Percentiles rank a stretch among this genome's conserved stretches.
Conservation (phyloP, 495 filamentous ascomycete species). For the Daldinia concentrica region DNA sequence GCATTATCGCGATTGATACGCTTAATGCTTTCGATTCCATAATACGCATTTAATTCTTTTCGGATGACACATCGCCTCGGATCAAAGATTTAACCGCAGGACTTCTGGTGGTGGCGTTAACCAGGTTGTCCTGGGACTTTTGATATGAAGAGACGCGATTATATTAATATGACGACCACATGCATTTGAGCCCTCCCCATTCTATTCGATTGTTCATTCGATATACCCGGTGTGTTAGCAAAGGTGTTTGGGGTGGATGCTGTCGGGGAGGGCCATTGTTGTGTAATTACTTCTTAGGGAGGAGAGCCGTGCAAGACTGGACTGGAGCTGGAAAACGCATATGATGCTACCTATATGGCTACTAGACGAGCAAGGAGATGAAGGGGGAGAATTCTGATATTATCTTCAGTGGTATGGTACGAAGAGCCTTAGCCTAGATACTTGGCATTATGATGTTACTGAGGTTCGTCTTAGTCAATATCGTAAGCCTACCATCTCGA, state of each 20-base stretch:
- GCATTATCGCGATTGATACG: slow-evolving; percentile 47
- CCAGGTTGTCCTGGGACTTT: slow-evolving; percentile 26
- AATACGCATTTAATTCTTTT: slow-evolving; percentile 37
- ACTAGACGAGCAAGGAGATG: slow-evolving; percentile 28
- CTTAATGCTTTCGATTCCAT: slow-evolving; percentile 46
- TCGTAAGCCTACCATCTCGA: slow-evolving; percentile 17
- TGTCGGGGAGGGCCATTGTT: slow-evolving; percentile 47
- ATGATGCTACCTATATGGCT: slow-evolving; percentile 40
- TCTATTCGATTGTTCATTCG: slow-evolving; percentile 53
- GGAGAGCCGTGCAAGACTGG: slow-evolving; percentile 12
- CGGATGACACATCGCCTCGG: slow-evolving; percentile 38
- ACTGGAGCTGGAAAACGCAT: slow-evolving; percentile 25
- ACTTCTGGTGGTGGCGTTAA: slow-evolving; percentile 19
- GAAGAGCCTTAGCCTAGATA: slow-evolving; percentile 33
- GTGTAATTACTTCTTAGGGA: slow-evolving; percentile 44
- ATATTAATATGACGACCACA: slow-evolving; percentile 42
- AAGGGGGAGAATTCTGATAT: slow-evolving; percentile 19
- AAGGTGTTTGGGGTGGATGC: slow-evolving; percentile 44
- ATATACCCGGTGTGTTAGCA: slow-evolving; percentile 54
- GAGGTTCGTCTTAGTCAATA: slow-evolving; percentile 16
- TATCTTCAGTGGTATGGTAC: slow-evolving; percentile 33
- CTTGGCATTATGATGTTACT: slow-evolving; percentile 34
- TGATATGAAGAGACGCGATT: slow-evolving; percentile 39
- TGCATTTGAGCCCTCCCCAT: slow-evolving; percentile 45
- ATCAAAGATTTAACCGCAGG: slow-evolving; percentile 31